These are phyloP conservation scores for Choiromyces venosus DNA, from an alignment of 495 filamentous ascomycete species.

Conservation along the genomic window DNA sequence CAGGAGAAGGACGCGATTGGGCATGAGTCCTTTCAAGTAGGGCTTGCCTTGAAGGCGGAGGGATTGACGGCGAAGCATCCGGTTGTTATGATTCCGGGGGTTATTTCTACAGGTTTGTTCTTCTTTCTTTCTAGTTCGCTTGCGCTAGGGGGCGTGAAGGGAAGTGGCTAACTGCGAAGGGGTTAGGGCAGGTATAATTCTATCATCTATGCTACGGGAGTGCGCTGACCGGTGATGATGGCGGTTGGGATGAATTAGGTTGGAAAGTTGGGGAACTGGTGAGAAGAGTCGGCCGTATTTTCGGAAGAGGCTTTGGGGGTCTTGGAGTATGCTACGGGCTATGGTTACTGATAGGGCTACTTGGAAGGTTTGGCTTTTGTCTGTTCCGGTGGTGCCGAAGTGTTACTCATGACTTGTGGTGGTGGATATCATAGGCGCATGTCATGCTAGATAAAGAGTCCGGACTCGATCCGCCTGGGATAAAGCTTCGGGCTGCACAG, in stretches of 20 bases:
- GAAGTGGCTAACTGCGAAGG: not conserved
- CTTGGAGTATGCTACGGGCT: conserved; percentile 96
- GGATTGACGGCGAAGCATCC: conserved; percentile 79
- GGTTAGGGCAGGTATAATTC: not conserved
- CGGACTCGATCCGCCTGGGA: conserved; percentile 82
- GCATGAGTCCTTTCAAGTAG: conserved; percentile 89
- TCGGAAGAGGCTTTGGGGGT: conserved; percentile 88
- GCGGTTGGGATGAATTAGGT: conserved; percentile 27
- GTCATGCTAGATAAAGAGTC: conserved; percentile 93
- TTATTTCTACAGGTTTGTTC: conserved; percentile 77
- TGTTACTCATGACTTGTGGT: conserved; percentile 11
- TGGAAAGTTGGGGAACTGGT: conserved; percentile 93
- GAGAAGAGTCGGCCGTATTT: conserved; percentile 80
- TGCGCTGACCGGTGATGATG: not conserved
- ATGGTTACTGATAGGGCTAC: conserved; percentile 84
- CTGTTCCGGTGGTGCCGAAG: not conserved
- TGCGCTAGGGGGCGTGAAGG: conserved; percentile 1
- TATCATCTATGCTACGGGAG: not conserved
- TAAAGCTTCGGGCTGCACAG: conserved; percentile 90
- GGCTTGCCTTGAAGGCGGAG: conserved; percentile 72
- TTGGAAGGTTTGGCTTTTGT: conserved; percentile 58
- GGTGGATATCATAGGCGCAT: conserved; percentile 51
- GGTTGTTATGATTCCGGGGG: conserved; percentile 86
- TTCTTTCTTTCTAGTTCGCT: conserved; percentile 12
- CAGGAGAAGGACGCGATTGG: conserved; percentile 79